Evolutionary conservation across 805 yeast species (phyloP), one percentile per base, ranked within the genome.

Genomic region (Priceomyces medius): DNA sequence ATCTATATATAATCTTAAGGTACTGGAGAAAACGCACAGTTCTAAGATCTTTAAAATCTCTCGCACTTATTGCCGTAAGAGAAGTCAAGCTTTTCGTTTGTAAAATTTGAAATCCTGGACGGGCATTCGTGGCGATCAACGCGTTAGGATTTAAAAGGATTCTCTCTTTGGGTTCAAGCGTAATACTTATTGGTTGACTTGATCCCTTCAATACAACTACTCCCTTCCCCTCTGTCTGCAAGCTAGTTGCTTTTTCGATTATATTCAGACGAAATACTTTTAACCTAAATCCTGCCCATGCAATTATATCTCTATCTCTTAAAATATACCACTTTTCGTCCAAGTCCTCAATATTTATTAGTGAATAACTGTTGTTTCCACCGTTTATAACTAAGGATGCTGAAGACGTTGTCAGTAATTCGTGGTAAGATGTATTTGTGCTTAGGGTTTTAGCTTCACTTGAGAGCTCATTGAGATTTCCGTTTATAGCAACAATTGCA

Each of bases 211-310:
- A 44, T 3, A 73, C 71, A 6, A 74, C 35, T 2, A 44, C 49
- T 1, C 80, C 80, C 14, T 59, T 59, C 1, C 79, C 79, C 4
- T 17, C 20, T 13, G 61, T 57, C 17, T 46, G 34, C 56, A 61
- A 37, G 56, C 66, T 45, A 44, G 45, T 20, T 55, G 50, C 53
- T 54, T 64, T 43, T 28, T 36, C 48, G 19, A 52, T 44, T 6
- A 54, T 35, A 10, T 40, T 38, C 9, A 40, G 24, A 9, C 59
- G 55, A 21, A 35, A 24, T 23, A 64, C 38, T 21, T 58, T 47
- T 16, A 72, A 47, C 35, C 59, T 53, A 37, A 60, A 66, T 0
- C 77, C 81, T 0, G 74, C 59, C 80, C 80, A 76, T 4, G 79
- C 77, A 9, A 74, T 58, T 8, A 76, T 44, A 39, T 56, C 57